phyloP scores from a whole-genome alignment of 148 eudicot genomes.

The Suaeda aralocaspica region DNA sequence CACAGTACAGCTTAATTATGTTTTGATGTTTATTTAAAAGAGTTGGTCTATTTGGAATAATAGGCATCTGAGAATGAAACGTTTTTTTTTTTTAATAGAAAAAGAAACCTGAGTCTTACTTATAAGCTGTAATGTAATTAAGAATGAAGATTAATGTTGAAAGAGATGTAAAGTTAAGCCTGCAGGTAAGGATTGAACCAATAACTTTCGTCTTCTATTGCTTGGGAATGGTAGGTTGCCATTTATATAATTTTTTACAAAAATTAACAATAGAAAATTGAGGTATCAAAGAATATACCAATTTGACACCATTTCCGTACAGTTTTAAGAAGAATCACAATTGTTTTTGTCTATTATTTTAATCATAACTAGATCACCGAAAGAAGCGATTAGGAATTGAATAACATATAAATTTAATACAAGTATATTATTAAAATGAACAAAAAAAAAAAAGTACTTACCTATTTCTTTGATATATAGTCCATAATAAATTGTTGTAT shows the following conservation, averaged over 20 bases:
- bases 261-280: not conserved
- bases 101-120: too few species aligned
- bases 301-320: not conserved
- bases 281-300: slow-evolving; percentile 13
- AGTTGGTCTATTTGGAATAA: too few species aligned
- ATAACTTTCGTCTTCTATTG: slow-evolving; percentile 30
- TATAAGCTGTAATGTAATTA: too few species aligned
- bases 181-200: slow-evolving; percentile 51
- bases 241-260: slow-evolving; percentile 13
- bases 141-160: not conserved
- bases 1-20: too few species aligned
- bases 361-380: not conserved
- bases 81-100: too few species aligned
- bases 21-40: too few species aligned
- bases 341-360: not conserved
- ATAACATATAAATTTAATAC: not conserved
- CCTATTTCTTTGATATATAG: too few species aligned
- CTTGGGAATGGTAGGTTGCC: slow-evolving; percentile 12
- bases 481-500: too few species aligned
- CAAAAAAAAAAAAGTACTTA: too few species aligned
- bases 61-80: too few species aligned
- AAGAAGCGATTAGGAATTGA: not conserved
- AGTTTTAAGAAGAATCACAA: not conserved
- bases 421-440: not conserved
- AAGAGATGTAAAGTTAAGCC: not conserved